Conservation (phyloP, 441 rosid genomes). For the Macaranga tanarius region DNA sequence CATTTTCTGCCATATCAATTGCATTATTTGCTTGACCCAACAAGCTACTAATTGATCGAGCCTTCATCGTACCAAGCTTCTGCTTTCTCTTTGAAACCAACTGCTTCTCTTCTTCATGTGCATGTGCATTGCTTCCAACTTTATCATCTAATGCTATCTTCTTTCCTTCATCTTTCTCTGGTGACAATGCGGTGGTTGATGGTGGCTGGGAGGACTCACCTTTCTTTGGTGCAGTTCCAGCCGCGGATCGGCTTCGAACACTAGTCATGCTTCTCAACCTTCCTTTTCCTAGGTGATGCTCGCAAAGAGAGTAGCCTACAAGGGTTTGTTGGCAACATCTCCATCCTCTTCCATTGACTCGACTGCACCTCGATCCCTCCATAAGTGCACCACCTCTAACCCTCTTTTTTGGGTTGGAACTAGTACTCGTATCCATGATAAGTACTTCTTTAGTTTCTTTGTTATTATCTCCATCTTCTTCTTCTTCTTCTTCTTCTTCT, state of each 20-base stretch:
- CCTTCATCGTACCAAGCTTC: slow-evolving; percentile 86
- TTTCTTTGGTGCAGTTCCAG: slow-evolving; percentile 24
- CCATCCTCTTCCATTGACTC: slow-evolving; percentile 95
- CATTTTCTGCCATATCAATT: slow-evolving; percentile 16
- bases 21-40: slow-evolving; percentile 51
- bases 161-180: slow-evolving; percentile 11
- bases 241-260: slow-evolving; percentile 43
- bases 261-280: slow-evolving; percentile 66
- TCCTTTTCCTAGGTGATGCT: slow-evolving; percentile 93
- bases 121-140: background rate
- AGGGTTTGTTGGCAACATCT: slow-evolving; percentile 92
- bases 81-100: slow-evolving; percentile 40
- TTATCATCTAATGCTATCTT: slow-evolving; percentile 1
- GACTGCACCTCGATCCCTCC: slow-evolving; percentile 93
- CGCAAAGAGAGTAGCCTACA: slow-evolving; percentile 86
- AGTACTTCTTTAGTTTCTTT: background rate
- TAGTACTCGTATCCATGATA: background rate
- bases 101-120: slow-evolving; percentile 29
- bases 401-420: slow-evolving; percentile 24
- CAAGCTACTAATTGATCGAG: slow-evolving; percentile 87
- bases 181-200: background rate
- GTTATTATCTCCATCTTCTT: background rate
- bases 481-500: background rate
- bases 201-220: slow-evolving; percentile 12
- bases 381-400: slow-evolving; percentile 33